These are phyloP conservation scores for Heliophila coronopifolia DNA, from an alignment of 441 rosid genomes.

Conservation along the genomic window DNA sequence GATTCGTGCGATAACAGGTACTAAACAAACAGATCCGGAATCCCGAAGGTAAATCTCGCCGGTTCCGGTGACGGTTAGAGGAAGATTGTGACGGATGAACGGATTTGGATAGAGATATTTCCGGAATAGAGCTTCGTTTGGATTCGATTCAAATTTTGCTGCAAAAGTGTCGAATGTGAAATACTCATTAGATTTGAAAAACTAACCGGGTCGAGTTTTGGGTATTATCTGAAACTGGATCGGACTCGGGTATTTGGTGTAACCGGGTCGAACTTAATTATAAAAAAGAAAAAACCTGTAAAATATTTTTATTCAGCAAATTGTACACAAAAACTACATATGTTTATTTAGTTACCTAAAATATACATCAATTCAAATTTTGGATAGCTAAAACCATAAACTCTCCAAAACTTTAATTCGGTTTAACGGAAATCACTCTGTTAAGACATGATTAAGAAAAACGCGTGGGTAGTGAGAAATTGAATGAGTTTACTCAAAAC, in stretches of 20 bases:
- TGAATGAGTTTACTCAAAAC: too few relatives aligned
- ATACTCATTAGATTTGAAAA: constrained; percentile 1
- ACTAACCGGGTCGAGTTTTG: constrained; percentile 3
- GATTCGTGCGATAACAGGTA: too few relatives aligned
- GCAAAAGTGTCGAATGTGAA: constrained; percentile 6
- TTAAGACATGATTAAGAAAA: too few relatives aligned
- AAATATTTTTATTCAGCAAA: too few relatives aligned
- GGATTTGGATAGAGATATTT: neutral
- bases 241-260: neutral
- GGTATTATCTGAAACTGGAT: neutral
- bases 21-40: constrained; percentile 21
- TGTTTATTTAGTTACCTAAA: too few relatives aligned
- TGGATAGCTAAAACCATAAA: too few relatives aligned
- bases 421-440: too few relatives aligned
- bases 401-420: too few relatives aligned
- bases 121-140: constrained; percentile 21
- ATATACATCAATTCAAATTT: too few relatives aligned
- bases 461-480: too few relatives aligned
- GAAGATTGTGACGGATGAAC: neutral
- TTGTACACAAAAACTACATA: too few relatives aligned
- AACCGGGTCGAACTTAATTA: neutral
- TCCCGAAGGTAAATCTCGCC: neutral
- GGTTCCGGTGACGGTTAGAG: neutral
- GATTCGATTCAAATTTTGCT: neutral
- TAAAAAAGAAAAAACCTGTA: too few relatives aligned